Conservation (phyloP, 441 rosid genomes). For the Populus hybrid region DNA sequence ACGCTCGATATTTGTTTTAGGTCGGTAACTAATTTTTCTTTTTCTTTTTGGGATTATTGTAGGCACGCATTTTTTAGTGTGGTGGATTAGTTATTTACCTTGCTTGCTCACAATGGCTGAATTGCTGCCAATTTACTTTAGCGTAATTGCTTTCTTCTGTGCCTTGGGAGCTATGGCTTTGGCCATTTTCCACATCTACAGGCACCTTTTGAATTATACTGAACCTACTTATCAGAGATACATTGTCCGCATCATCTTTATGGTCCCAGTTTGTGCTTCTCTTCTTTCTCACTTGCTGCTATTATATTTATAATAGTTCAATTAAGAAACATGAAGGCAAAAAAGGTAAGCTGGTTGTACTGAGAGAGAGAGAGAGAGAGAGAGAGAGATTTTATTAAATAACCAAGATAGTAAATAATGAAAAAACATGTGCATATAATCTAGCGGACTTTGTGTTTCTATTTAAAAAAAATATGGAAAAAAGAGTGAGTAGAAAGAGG, state of each 20-base stretch:
- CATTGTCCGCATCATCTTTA: slow-evolving; percentile 83
- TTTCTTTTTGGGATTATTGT: not conserved
- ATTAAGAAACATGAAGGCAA: not conserved
- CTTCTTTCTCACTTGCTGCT: not conserved
- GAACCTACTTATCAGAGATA: slow-evolving; percentile 93
- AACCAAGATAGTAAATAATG: not conserved
- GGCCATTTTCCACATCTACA: slow-evolving; percentile 75
- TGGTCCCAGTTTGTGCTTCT: slow-evolving; percentile 79
- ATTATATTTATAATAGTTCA: not conserved
- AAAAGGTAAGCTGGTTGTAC: not conserved
- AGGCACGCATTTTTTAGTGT: not conserved
- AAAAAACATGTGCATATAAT: not conserved
- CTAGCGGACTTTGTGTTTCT: not conserved
- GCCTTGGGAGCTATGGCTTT: slow-evolving; percentile 65
- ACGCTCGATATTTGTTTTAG: not conserved
- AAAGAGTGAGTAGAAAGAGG: not conserved
- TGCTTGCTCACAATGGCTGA: slow-evolving; percentile 43
- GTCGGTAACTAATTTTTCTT: not conserved
- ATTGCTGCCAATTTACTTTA: slow-evolving; percentile 49
- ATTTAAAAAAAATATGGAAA: too few relatives aligned
- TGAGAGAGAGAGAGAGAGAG: too few relatives aligned
- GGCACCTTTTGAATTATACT: slow-evolving; percentile 89
- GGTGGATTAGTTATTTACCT: slow-evolving; percentile 1
- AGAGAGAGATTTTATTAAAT: not conserved
- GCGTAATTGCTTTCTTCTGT: slow-evolving; percentile 65